Percentiles rank a stretch among this genome's conserved stretches.
Conservation (phyloP, 805 yeast species). For the Starmerella floricola region DNA sequence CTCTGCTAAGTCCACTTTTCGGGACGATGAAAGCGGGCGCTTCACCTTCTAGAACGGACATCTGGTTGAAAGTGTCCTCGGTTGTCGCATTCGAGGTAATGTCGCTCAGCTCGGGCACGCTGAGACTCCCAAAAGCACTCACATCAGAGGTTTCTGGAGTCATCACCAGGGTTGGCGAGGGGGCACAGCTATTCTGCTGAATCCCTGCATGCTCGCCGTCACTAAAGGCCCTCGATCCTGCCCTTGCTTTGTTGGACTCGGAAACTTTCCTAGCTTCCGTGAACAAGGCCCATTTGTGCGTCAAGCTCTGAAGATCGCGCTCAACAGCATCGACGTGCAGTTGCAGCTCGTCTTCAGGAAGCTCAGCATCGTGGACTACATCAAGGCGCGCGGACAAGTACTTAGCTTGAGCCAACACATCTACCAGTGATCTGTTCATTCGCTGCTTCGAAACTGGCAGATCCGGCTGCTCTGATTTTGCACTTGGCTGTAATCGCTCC, state of each 20-base stretch:
- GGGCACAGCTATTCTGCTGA: not conserved
- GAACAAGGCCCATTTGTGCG: conserved; percentile 1
- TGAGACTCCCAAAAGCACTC: not conserved
- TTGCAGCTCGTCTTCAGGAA: conserved; percentile 5
- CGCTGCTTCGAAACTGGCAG: no score
- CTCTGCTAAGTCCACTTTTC: conserved; percentile 11
- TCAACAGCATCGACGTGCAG: conserved; percentile 9
- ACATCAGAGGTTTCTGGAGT: conserved; percentile 6
- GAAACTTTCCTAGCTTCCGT: not conserved
- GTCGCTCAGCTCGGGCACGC: conserved; percentile 5
- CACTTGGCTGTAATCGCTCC: conserved; percentile 12
- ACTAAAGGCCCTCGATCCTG: not conserved
- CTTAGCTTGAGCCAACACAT: conserved; percentile 14
- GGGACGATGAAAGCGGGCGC: not conserved
- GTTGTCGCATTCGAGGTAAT: conserved; percentile 1
- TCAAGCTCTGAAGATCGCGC: conserved; percentile 13
- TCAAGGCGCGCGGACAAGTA: conserved; percentile 21
- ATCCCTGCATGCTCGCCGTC: not conserved
- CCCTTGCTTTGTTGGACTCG: not conserved
- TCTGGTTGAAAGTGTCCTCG: conserved; percentile 1
- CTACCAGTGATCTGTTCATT: not conserved
- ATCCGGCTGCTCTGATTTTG: not conserved
- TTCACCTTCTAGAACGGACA: conserved; percentile 13
- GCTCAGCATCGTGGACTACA: conserved; percentile 9
- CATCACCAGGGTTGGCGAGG: conserved; percentile 11